Percentiles rank a stretch among this genome's conserved stretches.
phyloP scores from a whole-genome alignment of 2,329 filamentous ascomycete species.

The Colletotrichum sp. region DNA sequence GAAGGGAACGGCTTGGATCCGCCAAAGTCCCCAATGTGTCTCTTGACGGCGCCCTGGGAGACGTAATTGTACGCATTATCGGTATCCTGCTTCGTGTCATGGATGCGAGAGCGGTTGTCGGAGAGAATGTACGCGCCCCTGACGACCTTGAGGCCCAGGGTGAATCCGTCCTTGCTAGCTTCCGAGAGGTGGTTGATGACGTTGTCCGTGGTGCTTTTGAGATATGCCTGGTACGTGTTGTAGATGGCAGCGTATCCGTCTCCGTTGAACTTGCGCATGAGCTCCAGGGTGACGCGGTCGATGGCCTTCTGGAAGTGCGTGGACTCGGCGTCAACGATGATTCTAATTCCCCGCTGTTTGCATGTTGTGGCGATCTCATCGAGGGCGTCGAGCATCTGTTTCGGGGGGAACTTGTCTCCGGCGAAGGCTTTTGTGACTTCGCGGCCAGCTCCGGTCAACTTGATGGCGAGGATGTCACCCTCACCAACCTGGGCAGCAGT shows the following conservation, averaged over 20 bases:
- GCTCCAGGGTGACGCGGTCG: constrained; percentile 32
- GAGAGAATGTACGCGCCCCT: constrained; percentile 60
- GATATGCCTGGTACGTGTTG: constrained; percentile 64
- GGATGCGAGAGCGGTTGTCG: constrained; percentile 55
- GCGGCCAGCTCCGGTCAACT: constrained; percentile 49
- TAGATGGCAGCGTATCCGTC: constrained; percentile 39
- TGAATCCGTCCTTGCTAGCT: constrained; percentile 52
- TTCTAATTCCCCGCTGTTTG: constrained; percentile 42
- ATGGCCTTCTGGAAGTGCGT: constrained; percentile 49
- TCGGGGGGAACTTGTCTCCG: constrained; percentile 35
- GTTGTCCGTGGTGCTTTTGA: constrained; percentile 49
- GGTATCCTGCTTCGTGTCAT: constrained; percentile 57
- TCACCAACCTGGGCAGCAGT: constrained; percentile 35
- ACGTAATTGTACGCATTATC: constrained; percentile 57
- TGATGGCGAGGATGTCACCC: constrained; percentile 41
- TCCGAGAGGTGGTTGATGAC: constrained; percentile 49
- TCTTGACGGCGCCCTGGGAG: constrained; percentile 41
- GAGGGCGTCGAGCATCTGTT: constrained; percentile 47
- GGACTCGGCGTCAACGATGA: constrained; percentile 52
- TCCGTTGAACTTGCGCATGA: constrained; percentile 45
- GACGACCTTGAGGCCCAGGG: constrained; percentile 61
- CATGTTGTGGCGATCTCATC: constrained; percentile 43
- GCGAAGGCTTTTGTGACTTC: constrained; percentile 42
- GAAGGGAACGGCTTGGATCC: constrained; percentile 43
- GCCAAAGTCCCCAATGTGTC: constrained; percentile 42